Percentiles rank a stretch among this genome's conserved stretches.
phyloP scores from a whole-genome alignment of 2,329 filamentous ascomycete genomes.

The Zarea fungicola region DNA sequence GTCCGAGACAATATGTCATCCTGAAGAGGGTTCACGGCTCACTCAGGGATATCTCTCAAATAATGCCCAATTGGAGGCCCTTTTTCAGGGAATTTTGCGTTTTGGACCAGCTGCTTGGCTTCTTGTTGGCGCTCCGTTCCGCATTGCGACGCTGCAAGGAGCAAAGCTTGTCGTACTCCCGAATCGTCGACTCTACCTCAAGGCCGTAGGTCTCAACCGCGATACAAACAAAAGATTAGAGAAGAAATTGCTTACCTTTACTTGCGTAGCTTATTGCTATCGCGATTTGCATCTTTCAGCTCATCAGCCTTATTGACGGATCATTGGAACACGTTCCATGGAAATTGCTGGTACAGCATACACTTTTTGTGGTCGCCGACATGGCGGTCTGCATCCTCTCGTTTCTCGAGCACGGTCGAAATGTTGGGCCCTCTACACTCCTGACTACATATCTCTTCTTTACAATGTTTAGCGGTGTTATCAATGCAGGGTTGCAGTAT shows the following conservation, averaged over 20 bases:
- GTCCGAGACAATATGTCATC: background rate
- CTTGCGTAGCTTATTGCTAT: background rate
- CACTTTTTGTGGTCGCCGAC: conserved; percentile 1
- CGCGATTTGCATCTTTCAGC: background rate
- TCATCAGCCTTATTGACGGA: background rate
- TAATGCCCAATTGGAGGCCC: background rate
- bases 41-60: background rate
- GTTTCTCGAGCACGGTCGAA: conserved; percentile 4
- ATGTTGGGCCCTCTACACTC: background rate
- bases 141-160: background rate
- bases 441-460: background rate
- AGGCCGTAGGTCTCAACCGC: background rate
- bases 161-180: conserved; percentile 1
- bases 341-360: background rate
- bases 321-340: background rate
- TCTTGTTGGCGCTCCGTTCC: background rate
- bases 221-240: background rate
- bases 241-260: background rate
- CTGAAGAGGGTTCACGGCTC: background rate
- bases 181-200: background rate
- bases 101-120: background rate
- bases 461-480: background rate
- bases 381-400: background rate
- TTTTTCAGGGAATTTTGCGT: background rate
- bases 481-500: background rate